phyloP scores from a whole-genome alignment of 2,329 filamentous ascomycete species.

The Sarocladium strictum region DNA sequence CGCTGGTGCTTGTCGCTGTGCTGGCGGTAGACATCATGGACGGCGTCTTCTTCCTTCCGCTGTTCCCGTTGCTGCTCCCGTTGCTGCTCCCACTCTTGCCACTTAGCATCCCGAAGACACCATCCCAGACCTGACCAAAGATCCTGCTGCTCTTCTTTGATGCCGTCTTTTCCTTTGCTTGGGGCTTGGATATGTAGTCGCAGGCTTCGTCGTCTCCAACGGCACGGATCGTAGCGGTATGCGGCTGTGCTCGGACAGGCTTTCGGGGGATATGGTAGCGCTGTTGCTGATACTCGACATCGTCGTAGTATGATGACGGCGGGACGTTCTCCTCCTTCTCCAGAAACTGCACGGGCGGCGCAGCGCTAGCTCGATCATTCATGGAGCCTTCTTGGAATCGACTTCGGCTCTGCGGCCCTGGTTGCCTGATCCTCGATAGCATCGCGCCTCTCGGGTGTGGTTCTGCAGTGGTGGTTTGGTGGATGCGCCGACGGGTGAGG shows the following conservation, averaged over 20 bases:
- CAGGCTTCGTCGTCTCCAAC: constrained; percentile 9
- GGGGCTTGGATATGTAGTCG: not conserved
- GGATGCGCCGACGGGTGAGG: too few species aligned
- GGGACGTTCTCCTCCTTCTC: constrained; percentile 26
- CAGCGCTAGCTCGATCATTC: constrained; percentile 70
- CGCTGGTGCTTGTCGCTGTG: not conserved
- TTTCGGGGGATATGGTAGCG: constrained; percentile 6
- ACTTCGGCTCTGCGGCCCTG: constrained; percentile 33
- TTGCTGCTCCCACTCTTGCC: constrained; percentile 19
- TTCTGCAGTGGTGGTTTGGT: not conserved
- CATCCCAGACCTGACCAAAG: constrained; percentile 32
- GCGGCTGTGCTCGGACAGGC: constrained; percentile 12
- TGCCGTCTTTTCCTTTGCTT: constrained; percentile 16
- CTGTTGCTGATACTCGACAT: constrained; percentile 9
- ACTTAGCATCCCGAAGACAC: constrained; percentile 26
- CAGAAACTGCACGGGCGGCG: constrained; percentile 64
- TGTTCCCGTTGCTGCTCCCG: constrained; percentile 17
- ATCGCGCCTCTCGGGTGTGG: not conserved
- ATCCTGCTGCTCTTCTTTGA: constrained; percentile 22
- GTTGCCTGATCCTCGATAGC: not conserved
- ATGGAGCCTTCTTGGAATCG: constrained; percentile 77
- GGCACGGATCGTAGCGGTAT: constrained; percentile 11
- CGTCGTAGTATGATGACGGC: not conserved
- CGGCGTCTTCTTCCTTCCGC: constrained; percentile 11
- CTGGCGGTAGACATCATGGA: constrained; percentile 4